Evolutionary conservation across 2,329 filamentous ascomycete species (phyloP).

Genomic region (Penicillium sp.): DNA sequence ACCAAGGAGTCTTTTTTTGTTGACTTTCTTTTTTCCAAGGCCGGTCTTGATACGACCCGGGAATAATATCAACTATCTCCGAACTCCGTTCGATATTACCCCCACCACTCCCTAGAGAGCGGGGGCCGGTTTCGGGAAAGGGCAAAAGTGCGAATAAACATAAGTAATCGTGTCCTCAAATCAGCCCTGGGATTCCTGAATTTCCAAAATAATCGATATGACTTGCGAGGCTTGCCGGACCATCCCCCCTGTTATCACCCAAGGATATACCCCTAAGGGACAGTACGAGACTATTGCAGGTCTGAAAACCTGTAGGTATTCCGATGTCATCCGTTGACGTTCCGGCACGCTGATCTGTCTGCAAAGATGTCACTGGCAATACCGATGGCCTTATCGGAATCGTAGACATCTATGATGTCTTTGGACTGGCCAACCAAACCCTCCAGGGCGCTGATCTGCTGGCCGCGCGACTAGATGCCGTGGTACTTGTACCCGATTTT

Average conservation of each 20-base stretch:
- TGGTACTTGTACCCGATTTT: constrained; percentile 49
- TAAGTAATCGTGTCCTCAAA: not conserved
- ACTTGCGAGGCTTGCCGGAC: constrained; percentile 40
- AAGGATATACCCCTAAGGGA: constrained; percentile 61
- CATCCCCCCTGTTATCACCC: constrained; percentile 57
- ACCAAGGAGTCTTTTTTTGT: too few species aligned
- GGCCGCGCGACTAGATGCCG: constrained; percentile 39
- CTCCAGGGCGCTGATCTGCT: constrained; percentile 68
- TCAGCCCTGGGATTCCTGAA: not conserved
- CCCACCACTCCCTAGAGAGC: not conserved
- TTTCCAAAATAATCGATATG: constrained; percentile 22
- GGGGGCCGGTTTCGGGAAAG: not conserved
- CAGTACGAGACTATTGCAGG: constrained; percentile 61
- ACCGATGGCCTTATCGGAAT: constrained; percentile 60
- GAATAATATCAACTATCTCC: not conserved
- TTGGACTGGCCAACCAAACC: constrained; percentile 68
- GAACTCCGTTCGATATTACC: not conserved
- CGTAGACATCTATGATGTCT: constrained; percentile 68
- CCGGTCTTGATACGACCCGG: too few species aligned
- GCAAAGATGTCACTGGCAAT: constrained; percentile 48
- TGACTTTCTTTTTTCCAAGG: too few species aligned
- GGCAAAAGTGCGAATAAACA: not conserved
- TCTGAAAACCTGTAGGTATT: constrained; percentile 56
- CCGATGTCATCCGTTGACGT: constrained; percentile 52
- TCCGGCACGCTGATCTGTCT: not conserved